phyloP scores from a whole-genome alignment of 306 rosid species.

The Quillaja saponaria region DNA sequence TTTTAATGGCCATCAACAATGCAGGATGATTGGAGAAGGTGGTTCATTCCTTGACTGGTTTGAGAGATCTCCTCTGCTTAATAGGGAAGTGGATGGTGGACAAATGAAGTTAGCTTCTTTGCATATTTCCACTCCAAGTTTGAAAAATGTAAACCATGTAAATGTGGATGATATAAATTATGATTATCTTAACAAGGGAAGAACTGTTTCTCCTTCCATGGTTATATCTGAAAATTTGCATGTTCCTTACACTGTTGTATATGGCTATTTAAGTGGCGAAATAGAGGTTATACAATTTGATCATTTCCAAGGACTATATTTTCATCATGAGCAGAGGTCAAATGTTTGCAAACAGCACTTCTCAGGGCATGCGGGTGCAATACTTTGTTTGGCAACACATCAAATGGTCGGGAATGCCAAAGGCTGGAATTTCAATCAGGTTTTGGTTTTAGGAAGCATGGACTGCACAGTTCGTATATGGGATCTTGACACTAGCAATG shows the following conservation, averaged over 20 bases:
- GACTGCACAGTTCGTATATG: slow-evolving; percentile 88
- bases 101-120: slow-evolving; percentile 37
- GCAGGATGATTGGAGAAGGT: slow-evolving; percentile 51
- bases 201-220: slow-evolving; percentile 69
- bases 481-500: slow-evolving; percentile 76
- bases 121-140: slow-evolving; percentile 32
- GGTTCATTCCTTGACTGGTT: slow-evolving; percentile 57
- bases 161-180: slow-evolving; percentile 25
- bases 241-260: slow-evolving; percentile 69
- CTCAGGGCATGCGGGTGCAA: slow-evolving; percentile 77
- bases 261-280: slow-evolving; percentile 75
- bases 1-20: slow-evolving; percentile 44
- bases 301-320: slow-evolving; percentile 54
- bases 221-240: slow-evolving; percentile 61
- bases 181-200: slow-evolving; percentile 41
- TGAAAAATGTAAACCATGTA: slow-evolving; percentile 28
- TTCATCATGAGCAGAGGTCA: slow-evolving; percentile 46
- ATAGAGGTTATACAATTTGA: slow-evolving; percentile 75
- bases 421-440: slow-evolving; percentile 47
- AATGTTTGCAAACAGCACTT: slow-evolving; percentile 52
- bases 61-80: slow-evolving; percentile 36
- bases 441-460: slow-evolving; percentile 88
- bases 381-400: slow-evolving; percentile 94
- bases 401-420: slow-evolving; percentile 53
- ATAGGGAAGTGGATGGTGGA: slow-evolving; percentile 27